These are phyloP conservation scores for Trichophyton simii DNA, from an alignment of 2,329 filamentous ascomycete species.

Conservation along the genomic window DNA sequence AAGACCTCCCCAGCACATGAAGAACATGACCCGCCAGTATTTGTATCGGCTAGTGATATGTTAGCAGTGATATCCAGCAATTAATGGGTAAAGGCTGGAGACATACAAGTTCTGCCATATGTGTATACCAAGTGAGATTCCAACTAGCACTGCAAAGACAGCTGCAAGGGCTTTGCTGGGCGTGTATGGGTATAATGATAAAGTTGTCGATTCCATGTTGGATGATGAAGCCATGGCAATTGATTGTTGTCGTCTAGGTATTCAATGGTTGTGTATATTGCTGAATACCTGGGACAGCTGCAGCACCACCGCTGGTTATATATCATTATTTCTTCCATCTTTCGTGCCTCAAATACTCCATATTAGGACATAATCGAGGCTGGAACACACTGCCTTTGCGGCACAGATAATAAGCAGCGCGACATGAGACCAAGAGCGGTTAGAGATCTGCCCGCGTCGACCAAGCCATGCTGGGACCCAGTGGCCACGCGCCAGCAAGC, in stretches of 20 bases:
- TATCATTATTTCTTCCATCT: not conserved
- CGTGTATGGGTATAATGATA: slow-evolving; percentile 15
- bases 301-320: not conserved
- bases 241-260: not conserved
- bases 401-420: not conserved
- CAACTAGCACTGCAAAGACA: slow-evolving; percentile 23
- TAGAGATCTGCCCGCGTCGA: not conserved
- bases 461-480: not conserved
- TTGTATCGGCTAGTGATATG: slow-evolving; percentile 17
- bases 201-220: not conserved
- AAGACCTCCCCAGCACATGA: slow-evolving; percentile 24
- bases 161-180: slow-evolving; percentile 24
- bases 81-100: not conserved
- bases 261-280: not conserved
- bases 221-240: not conserved
- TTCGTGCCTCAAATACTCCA: not conserved
- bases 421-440: not conserved
- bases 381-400: not conserved
- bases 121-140: slow-evolving; percentile 21
- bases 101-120: slow-evolving; percentile 25
- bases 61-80: not conserved
- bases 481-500: not conserved
- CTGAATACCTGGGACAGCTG: not conserved
- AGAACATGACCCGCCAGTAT: slow-evolving; percentile 28
- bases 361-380: not conserved